Evolutionary conservation across 2,329 filamentous ascomycete species (phyloP), one percentile per base, ranked within the genome.

Genomic region (Fusarium phyllophilum): DNA sequence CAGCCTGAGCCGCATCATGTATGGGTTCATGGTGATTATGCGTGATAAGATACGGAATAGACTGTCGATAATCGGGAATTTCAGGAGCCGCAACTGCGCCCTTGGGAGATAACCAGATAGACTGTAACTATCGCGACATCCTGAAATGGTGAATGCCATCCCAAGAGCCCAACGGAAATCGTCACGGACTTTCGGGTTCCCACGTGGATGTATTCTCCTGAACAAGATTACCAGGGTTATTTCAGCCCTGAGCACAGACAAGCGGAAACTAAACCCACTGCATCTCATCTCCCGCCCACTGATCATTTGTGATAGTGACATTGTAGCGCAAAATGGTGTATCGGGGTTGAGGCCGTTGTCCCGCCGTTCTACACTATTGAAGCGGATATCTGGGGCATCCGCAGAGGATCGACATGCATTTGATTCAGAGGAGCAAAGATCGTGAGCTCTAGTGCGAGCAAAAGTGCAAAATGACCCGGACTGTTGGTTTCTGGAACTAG

Each of bases 281-380:
- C 34, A 67, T 26, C 31, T 66, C 45, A 52, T 68, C 46, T 68
- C 65, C 62, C 45, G 49, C 51, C 42, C 26, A 67, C 20, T 66
- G 34, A 41, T 29, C 33, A 57, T 60, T 39, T 34, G 29, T n/a
- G 29, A 36, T 62, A 29, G 38, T 45, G 59, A n/a, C 24, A 31
- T 39, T 60, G 20, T 39, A 44, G 31, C 33, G 7, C 14, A 33
- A 9, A 26, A 60, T 22, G 15, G 22, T 29, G 12, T 13, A 26
- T 38, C 24, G 33, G 24, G 22, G 12, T 59, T 38, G 22, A 31
- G 45, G n/a, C 46, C 22, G 36, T 61, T 54, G 34, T 54, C 20
- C 34, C 44, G 26, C 34, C 31, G 56, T 24, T n/a, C 18, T 29
- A 13, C 12, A 10, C 41, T 56, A 54, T 24, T 57, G 39, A 33